A percentile compares a stretch with the other conserved stretches of the same genome.
These are phyloP conservation scores for Ilyonectria destructans DNA, from an alignment of 2,329 filamentous ascomycete species.

Conservation along the genomic window DNA sequence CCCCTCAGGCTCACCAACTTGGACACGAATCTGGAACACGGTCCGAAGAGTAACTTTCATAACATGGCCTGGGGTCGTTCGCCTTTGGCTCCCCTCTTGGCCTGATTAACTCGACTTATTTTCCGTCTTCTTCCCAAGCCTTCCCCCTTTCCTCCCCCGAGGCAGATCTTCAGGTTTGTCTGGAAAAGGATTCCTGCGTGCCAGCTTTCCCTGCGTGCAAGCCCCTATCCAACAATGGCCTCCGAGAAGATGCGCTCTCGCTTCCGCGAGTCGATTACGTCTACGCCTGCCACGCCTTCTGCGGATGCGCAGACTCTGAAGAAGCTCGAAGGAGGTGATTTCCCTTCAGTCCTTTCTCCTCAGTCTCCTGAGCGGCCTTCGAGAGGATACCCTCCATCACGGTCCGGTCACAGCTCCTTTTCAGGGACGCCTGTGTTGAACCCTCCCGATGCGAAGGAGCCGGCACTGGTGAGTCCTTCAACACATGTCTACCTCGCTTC, in stretches of 20 bases:
- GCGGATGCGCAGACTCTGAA: conserved; percentile 38
- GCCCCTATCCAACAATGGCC: conserved; percentile 29
- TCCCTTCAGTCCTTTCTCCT: neutral
- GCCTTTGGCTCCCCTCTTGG: conserved; percentile 21
- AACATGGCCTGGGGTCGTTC: conserved; percentile 35
- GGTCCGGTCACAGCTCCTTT: conserved; percentile 42
- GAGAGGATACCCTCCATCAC: conserved; percentile 31
- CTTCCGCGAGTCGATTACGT: conserved; percentile 41
- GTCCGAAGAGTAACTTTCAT: conserved; percentile 35
- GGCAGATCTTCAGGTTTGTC: conserved; percentile 28
- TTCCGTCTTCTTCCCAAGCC: conserved; percentile 11
- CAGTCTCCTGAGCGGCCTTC: conserved; percentile 25
- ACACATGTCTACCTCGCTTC: neutral
- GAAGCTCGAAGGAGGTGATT: conserved; percentile 39
- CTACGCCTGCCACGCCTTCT: conserved; percentile 38
- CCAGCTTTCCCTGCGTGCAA: neutral
- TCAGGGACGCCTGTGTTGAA: conserved; percentile 45
- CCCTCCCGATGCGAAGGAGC: conserved; percentile 37
- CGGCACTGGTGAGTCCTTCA: conserved; percentile 38
- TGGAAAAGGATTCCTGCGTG: conserved; percentile 12
- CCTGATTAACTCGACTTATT: conserved; percentile 28
- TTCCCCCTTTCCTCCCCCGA: conserved; percentile 10
- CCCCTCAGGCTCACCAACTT: neutral
- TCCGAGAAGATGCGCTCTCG: conserved; percentile 43
- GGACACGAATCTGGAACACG: conserved; percentile 23